Base-by-base conservation (phyloP, 1,139 yeast species). In the Yamadazyma diospyri region DNA sequence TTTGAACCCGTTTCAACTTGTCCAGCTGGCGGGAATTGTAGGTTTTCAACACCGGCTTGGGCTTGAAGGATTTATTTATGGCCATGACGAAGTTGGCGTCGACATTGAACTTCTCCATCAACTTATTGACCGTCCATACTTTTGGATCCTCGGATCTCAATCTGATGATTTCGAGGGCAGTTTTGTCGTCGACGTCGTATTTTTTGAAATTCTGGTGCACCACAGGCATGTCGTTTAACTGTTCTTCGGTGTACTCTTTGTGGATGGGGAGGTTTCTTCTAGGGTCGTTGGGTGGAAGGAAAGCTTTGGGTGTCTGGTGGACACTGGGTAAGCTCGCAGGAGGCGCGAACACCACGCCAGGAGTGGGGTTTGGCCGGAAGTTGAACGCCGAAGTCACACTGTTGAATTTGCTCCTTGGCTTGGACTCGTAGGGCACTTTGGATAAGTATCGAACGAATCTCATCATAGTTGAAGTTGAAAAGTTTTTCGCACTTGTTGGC, bases 251-350 rank as follows among this genome's bases (percentile, higher is more conserved):
- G 45, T 51, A 64, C 2, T 43, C 36, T 40, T 43, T 55, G 41
- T 42, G 41, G 28, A 40, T 45, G 32, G 43, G 55, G 22, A 64
- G 57, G 2, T 55, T 59, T 38, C 66, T 69, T 47, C 94, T 72
- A 20, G 77, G 77, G 50, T 84, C 94, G 6, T 57, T 48, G 2
- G 59, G 48, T 3, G 95, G 95, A 35, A 86, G 59, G 52, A 86
- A 86, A 4, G 79, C 78, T 41, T 71, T 72, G 21, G 95, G 94
- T 0, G 95, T 86, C 32, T 59, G 57, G 37, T 51, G 55, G 34
- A 57, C 47, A 8, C 50, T 46, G 18, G 64, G 58, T 25, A 56
- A 47, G 22, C 64, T 47, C 31, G 63, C 48, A 32, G 72, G 68
- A 10, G 72, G 72, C 35, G 59, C 61, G 44, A 59, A 57, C 17